Percentiles rank a stretch among this genome's conserved stretches.
Evolutionary conservation across 305 asterid genomes (phyloP).

Genomic region (Fraxinus xanthoxyloides): DNA sequence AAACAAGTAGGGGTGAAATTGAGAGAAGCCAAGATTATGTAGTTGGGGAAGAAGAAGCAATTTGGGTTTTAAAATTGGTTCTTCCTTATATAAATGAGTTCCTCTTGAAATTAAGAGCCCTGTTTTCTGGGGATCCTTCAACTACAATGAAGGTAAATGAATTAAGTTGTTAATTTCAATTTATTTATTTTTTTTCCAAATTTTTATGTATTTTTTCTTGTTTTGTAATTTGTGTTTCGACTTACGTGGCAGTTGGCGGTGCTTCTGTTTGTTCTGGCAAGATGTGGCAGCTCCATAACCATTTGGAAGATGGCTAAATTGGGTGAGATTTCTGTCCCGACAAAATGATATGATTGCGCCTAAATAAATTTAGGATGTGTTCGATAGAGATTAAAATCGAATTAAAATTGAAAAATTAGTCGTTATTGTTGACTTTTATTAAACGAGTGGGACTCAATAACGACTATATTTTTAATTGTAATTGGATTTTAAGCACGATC

Average conservation of each 20-base stretch:
- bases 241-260: conserved; percentile 66
- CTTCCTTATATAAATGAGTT: conserved; percentile 75
- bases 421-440: too few relatives aligned
- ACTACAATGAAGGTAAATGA: conserved; percentile 81
- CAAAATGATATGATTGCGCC: neutral
- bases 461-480: too few relatives aligned
- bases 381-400: too few relatives aligned
- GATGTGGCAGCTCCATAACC: conserved; percentile 83
- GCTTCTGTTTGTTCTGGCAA: conserved; percentile 75
- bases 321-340: conserved; percentile 38
- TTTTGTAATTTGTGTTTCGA: neutral
- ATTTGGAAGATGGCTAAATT: conserved; percentile 84
- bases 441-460: too few relatives aligned
- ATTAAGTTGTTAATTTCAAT: neutral
- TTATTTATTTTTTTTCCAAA: neutral
- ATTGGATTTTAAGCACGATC: too few relatives aligned
- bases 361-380: neutral
- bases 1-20: conserved; percentile 26
- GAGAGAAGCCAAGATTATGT: conserved; percentile 45
- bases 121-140: conserved; percentile 93
- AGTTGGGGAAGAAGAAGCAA: conserved; percentile 82
- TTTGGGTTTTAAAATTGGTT: conserved; percentile 56
- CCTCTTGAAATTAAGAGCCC: conserved; percentile 68
- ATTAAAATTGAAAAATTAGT: too few relatives aligned
- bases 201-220: neutral